These are phyloP conservation scores for Tetracladium setigerum DNA, from an alignment of 495 filamentous ascomycete genomes.

Conservation along the genomic window DNA sequence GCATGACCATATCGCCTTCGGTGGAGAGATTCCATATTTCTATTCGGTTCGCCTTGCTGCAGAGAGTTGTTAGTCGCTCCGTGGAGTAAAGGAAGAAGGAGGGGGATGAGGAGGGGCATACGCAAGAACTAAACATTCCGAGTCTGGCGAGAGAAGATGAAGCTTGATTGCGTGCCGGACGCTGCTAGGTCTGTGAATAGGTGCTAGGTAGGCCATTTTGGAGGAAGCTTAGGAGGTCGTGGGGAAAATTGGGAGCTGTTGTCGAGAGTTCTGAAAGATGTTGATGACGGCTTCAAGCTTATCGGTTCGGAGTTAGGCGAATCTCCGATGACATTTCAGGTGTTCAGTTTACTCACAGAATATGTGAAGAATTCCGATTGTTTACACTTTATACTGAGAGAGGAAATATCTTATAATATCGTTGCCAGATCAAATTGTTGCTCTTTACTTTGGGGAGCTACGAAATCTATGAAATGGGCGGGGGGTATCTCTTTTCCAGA, in stretches of 20 bases:
- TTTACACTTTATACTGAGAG: too few species aligned
- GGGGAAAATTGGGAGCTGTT: background rate
- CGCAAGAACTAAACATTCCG: conserved; percentile 82
- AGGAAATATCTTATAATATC: too few species aligned
- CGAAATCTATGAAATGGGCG: too few species aligned
- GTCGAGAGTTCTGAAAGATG: background rate
- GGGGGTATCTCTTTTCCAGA: conserved; percentile 8
- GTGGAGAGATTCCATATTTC: conserved; percentile 63
- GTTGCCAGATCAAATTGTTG: too few species aligned
- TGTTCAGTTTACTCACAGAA: too few species aligned
- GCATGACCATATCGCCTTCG: conserved; percentile 38
- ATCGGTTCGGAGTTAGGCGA: conserved; percentile 2
- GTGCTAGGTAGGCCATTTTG: conserved; percentile 86
- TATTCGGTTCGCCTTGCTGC: conserved; percentile 82
- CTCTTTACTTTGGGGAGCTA: too few species aligned
- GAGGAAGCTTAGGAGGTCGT: background rate
- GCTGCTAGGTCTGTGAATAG: conserved; percentile 86
- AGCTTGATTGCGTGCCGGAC: conserved; percentile 81
- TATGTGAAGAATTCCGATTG: background rate
- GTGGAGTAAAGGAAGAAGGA: background rate
- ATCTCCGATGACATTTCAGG: too few species aligned
- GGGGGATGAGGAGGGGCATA: conserved; percentile 38
- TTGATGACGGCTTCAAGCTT: background rate
- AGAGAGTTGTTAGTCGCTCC: conserved; percentile 5
- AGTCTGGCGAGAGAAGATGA: conserved; percentile 60